Evolutionary conservation across 2,329 filamentous ascomycete genomes (phyloP), one percentile per base, ranked within the genome.

Genomic region (Colletotrichum tropicale): DNA sequence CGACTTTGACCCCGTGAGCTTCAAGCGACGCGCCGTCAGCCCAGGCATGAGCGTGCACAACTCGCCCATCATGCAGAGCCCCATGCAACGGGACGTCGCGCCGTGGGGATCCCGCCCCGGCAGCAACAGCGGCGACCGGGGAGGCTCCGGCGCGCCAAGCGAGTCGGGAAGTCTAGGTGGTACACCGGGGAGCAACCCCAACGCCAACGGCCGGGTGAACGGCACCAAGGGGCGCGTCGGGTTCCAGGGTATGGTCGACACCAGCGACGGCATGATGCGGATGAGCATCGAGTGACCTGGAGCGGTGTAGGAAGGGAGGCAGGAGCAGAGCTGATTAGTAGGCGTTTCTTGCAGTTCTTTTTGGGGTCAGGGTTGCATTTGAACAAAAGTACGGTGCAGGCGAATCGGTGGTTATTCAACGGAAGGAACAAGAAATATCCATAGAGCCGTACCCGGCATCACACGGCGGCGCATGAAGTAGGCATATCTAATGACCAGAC

Each of bases 251-350:
- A 98, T 98, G 96, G 94, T 92, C 21, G 96, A 98, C 84, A 96
- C 96, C n/a, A 95, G 95, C 82, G 96, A 98, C 83, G 95, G 96
- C 3, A 89, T 98, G 78, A 98, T 98, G 94, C 96, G 96, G 80
- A 97, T 98, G 94, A 98, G 95, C 84, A 98, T 98, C 81, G 96
- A 98, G 84, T 98, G 64, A 75, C 15, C 15, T 64, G 34, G 8
- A 64, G 34, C 32, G 38, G 34, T 18, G 8, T 43, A n/a, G 24
- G 60, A 8, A 36, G 32, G 32, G n/a, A 36, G 34, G n/a, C 32
- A 26, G 10, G 21, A 15, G 24, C 24, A 26, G 18, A 28, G 21
- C 10, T 21, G 61, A 36, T 15, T 10, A 48, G 43, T 7, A 10
- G 43, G 68, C 68, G 26, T 61, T 61, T 67, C 6, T 52, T 9